These are phyloP conservation scores for Trichoderma lentiforme DNA, from an alignment of 2,329 filamentous ascomycete species.

Conservation along the genomic window DNA sequence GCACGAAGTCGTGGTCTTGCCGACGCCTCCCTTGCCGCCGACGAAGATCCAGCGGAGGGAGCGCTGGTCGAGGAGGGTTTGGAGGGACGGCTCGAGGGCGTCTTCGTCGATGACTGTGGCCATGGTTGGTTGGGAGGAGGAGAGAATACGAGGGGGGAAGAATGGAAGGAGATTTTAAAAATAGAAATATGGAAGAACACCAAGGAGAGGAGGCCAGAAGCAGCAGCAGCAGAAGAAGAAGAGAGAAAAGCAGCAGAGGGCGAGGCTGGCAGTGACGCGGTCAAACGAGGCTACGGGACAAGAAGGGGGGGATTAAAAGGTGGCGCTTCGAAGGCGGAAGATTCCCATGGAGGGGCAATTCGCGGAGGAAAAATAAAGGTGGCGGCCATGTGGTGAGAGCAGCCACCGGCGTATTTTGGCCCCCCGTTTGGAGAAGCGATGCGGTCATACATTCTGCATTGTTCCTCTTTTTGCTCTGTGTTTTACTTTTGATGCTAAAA, in stretches of 20 bases:
- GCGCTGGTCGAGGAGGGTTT: slow-evolving; percentile 92
- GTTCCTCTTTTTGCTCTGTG: not conserved
- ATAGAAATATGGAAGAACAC: not conserved
- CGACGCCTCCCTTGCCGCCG: slow-evolving; percentile 95
- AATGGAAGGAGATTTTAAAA: not conserved
- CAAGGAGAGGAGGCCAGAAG: not conserved
- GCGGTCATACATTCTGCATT: not conserved
- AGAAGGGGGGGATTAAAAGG: not conserved
- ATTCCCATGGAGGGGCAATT: slow-evolving; percentile 17
- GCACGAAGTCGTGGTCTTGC: slow-evolving; percentile 99
- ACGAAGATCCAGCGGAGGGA: slow-evolving; percentile 98
- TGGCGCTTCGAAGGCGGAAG: slow-evolving; percentile 1
- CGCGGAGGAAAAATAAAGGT: slow-evolving; percentile 12
- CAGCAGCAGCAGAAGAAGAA: not conserved
- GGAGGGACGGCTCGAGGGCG: slow-evolving; percentile 84
- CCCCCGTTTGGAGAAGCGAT: not conserved
- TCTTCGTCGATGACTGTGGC: slow-evolving; percentile 55
- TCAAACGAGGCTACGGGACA: not conserved
- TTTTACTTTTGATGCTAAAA: not conserved
- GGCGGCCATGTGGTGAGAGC: not conserved
- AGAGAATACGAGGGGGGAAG: not conserved
- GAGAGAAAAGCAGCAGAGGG: not conserved
- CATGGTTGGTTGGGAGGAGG: slow-evolving; percentile 27
- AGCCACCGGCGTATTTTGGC: not conserved
- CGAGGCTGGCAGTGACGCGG: slow-evolving; percentile 4